Base-by-base conservation (phyloP, 768 basidiomycete species). In the Tricholoma saponaceum region DNA sequence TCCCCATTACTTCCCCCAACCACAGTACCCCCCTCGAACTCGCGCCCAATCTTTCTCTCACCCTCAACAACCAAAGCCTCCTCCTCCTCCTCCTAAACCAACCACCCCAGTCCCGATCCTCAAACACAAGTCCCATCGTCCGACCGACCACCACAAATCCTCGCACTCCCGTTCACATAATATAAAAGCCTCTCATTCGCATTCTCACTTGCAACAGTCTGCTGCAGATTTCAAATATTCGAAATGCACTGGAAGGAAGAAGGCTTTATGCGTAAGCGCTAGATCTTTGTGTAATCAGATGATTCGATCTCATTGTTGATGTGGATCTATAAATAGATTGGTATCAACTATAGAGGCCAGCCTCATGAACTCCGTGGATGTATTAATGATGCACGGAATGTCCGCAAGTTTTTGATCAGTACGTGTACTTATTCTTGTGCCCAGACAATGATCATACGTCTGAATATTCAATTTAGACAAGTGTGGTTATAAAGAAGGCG, bases 381-480 rank as follows among this genome's bases (percentile, higher is more conserved):
- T 63, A 79, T 92, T 64, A 94, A 94, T 60, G 93, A 95, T 66
- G 87, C 87, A 3, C 76, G 75, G 57, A 86, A 87, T 62, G 80
- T 93, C 47, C 79, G 81, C 49, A 76, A 77, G 30, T 93, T 92
- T 74, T 73, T 91, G 28, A 82, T 81, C 41, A 70, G 86, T 87
- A 62, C 55, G 62, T 26, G 1, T 8, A 39, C 16, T 33, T 41
- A n/a, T 18, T n/a, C 7, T 33, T 20, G 16, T 2, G 22, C 32
- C 49, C 1, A 12, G 10, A 13, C 1, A 39, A 20, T 20, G 9
- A 35, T 5, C 51, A 41, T 47, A 30, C 10, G 9, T 3, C 46
- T 20, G 10, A 28, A 7, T 30, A 25, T 25, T 50, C 47, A 35
- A 18, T 12, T 14, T 50, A 72, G 70, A 65, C 9, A 70, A 76